Base-by-base conservation (phyloP, 1,284 basidiomycete genomes). In the Microbotryomycetes sp. region DNA sequence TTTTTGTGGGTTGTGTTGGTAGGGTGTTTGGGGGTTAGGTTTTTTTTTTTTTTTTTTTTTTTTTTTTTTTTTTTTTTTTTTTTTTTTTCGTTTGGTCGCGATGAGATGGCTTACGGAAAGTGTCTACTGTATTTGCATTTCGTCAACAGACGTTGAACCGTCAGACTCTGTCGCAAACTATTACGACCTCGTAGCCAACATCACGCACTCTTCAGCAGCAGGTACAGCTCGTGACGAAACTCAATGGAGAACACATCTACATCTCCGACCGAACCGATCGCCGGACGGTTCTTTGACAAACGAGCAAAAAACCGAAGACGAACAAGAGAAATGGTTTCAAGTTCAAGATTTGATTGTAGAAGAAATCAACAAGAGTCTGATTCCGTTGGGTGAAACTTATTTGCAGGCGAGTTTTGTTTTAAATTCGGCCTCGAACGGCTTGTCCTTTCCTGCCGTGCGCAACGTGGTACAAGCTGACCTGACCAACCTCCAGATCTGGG, bases 321-420 rank as follows among this genome's bases (percentile, higher is more conserved):
- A 81, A 55, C 35, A 41, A 41, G 92, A 97, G 75, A 89, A 88
- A 74, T 98, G 96, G 96, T 89, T 89, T 76, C 87, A 92, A 77
- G 88, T 97, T 60, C 93, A 98, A 76, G 96, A 99, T 78, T 80
- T 98, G 61, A 88, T 96, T 60, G 93, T 99, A 7, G 89, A 94
- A 72, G 91, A 97, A 73, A 89, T 91, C 31, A 82, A 93, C 65
- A 89, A 88, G 75, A 92, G 97, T 73, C 93, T 99, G 90, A 93
- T 99, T 64, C 94, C 97, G 75, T 80, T 99, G 41, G 94, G 93
- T 28, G 96, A 98, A 76, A 91, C 89, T 27, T 88, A 96, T 52
- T 78, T 99, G 52, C 96, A 97, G 82, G 91, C 91, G 56, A 59
- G 73, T 67, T 15, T 28, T 30, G 16, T 21, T 35, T 13, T 30